Base-by-base conservation (phyloP, 148 eudicot species). In the Rhododendron simsii region DNA sequence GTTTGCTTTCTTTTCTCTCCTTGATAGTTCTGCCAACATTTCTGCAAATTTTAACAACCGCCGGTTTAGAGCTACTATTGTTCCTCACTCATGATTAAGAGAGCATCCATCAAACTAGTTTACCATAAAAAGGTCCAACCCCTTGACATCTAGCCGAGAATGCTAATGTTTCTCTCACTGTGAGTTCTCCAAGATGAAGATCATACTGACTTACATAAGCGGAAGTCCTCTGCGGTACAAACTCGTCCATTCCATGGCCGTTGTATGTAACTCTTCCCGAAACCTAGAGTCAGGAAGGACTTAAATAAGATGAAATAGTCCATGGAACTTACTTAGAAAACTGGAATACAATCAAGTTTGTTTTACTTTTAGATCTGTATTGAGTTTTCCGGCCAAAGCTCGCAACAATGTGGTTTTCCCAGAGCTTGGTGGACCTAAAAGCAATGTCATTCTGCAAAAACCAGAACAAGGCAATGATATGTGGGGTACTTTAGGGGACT, bases 1-100 rank as follows among this genome's bases (percentile, higher is more conserved):
- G 21, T 82, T 48, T 41, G 15, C 73, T 15, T 84, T 81, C 82
- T 90, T 90, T 67, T 90, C 91, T 88, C 86, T 85, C 77, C 90
- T 88, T 9, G 87, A 71, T 35, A 90, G 69, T 37, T 90, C 90
- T 81, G 84, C 48, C 20, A 90, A 71, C 86, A 90, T 48, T 15
- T 86, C 91, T 90, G 86, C 83, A 55, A 14, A 30, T 14, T 73
- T 30, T 30, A 73, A 73, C 41, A 10, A 10, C 33, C 14, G 3
- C 9, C 0, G 73, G 13, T 2, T n/a, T n/a, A 65, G 33, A 63
- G 33, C 30, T 26, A n/a, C 30, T 9, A 65, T n/a, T 23, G 69
- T 23, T 63, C 69, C 69, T 63, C 12, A 63, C 69, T 65, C 73
- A 4, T 65, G 3, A 65, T 10, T 65, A 65, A 10, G 4, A n/a